phyloP scores from a whole-genome alignment of 169 alveolate species.

The Cryptosporidium canis region DNA sequence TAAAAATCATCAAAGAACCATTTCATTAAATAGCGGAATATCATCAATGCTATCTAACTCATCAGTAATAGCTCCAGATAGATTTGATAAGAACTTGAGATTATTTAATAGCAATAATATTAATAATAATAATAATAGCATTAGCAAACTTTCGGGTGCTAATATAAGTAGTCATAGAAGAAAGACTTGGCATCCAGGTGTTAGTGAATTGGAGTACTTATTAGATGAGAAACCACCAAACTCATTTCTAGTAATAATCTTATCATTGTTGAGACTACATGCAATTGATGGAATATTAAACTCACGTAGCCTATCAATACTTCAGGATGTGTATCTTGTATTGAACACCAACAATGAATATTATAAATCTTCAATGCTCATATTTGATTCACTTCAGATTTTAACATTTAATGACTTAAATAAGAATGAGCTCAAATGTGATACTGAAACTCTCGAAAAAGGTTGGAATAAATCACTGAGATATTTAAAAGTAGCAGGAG shows the following conservation, averaged over 20 bases:
- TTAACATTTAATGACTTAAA: conserved; percentile 35
- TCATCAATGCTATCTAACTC: background rate
- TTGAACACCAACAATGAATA: background rate
- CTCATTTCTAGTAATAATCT: conserved; percentile 4
- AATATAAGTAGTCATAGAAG: background rate
- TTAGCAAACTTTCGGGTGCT: background rate
- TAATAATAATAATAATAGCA: background rate
- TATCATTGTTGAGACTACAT: conserved; percentile 56
- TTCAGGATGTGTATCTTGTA: conserved; percentile 20
- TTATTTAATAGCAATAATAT: background rate
- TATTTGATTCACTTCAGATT: conserved; percentile 33
- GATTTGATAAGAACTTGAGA: background rate
- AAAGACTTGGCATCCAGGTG: conserved; percentile 55
- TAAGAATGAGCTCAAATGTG: conserved; percentile 14
- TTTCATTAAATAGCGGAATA: background rate
- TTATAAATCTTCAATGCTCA: background rate
- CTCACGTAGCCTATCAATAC: conserved; percentile 46
- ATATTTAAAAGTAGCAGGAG: conserved; percentile 62
- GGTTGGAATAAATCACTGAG: conserved; percentile 57
- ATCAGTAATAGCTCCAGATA: background rate
- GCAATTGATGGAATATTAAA: conserved; percentile 47
- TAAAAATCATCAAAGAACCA: background rate
- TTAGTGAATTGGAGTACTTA: background rate
- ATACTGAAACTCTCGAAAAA: conserved; percentile 16
- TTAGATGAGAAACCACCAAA: background rate